Evolutionary conservation across 2,329 filamentous ascomycete species (phyloP).

Genomic region (Coniella lustricola): DNA sequence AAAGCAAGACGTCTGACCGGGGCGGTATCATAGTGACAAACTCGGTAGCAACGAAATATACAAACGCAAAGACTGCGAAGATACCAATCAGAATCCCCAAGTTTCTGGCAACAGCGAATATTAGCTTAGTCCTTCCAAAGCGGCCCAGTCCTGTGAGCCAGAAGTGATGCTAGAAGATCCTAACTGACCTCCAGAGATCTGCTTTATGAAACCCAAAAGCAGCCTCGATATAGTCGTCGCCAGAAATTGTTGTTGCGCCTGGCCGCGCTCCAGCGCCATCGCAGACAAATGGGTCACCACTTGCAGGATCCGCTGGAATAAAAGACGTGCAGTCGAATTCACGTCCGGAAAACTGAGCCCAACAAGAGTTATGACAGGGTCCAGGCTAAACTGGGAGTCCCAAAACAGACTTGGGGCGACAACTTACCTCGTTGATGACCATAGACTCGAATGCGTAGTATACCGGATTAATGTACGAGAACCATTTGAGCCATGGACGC

Average conservation of each 20-base stretch:
- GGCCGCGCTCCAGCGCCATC: background rate
- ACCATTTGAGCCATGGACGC: constrained; percentile 59
- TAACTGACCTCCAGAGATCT: background rate
- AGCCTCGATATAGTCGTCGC: background rate
- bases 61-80: background rate
- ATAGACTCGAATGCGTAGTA: constrained; percentile 58
- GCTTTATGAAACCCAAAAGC: background rate
- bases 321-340: background rate
- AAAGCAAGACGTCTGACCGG: background rate
- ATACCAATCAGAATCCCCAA: background rate
- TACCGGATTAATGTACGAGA: constrained; percentile 49
- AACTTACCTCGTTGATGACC: constrained; percentile 52
- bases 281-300: background rate
- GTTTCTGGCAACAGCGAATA: too few relatives aligned
- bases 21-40: background rate
- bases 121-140: background rate
- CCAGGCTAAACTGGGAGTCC: too few relatives aligned
- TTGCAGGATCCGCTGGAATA: background rate
- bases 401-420: background rate
- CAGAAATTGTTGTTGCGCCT: background rate
- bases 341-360: background rate
- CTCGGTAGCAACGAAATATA: background rate
- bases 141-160: too few relatives aligned
- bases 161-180: too few relatives aligned
- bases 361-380: too few relatives aligned